Base-by-base conservation (phyloP, 2,329 filamentous ascomycete genomes). In the Epichloe typhina region DNA sequence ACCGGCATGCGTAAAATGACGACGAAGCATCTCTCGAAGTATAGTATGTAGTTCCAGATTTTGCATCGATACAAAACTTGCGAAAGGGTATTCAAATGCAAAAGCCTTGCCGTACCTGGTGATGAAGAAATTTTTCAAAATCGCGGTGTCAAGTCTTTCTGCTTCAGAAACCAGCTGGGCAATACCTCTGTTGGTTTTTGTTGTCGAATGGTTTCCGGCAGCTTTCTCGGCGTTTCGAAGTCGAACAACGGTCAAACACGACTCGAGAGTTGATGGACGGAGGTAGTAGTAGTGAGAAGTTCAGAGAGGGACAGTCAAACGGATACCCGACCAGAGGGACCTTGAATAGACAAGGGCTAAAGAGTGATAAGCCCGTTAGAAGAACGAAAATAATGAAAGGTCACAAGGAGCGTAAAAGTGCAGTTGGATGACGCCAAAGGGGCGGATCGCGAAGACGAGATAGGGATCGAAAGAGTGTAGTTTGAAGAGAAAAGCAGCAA, bases 151-250 rank as follows among this genome's bases (percentile, higher is more conserved):
- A 26, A 37, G 43, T 54, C 31, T 52, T 50, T 52, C 23, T 56
- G 48, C 51, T 55, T 57, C 57, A 58, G 54, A 54, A 58, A 58
- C 56, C 56, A 56, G 57, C 55, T 56, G 57, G 53, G 49, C 50
- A 52, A 49, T 41, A 44, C 53, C 53, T 48, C 49, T 53, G 46
- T 42, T 31, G n/a, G 5, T 45, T 36, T 5, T 38, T 47, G 37
- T 47, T 31, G 21, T 23, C 19, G 31, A 5, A 5, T 46, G 33
- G 15, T 17, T 41, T 15, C 15, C 33, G n/a, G n/a, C 31, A 19
- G 23, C 37, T 39, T 37, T 33, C 3, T 35, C 38, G 38, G 31
- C 11, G 46, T 40, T 26, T 8, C 3, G 15, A 6, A 8, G 19
- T 41, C 26, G 44, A 39, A 40, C 31, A 2, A 15, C 9, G 26